These are phyloP conservation scores for Pelargonium fulgidum DNA, from an alignment of 441 rosid genomes.

Conservation along the genomic window DNA sequence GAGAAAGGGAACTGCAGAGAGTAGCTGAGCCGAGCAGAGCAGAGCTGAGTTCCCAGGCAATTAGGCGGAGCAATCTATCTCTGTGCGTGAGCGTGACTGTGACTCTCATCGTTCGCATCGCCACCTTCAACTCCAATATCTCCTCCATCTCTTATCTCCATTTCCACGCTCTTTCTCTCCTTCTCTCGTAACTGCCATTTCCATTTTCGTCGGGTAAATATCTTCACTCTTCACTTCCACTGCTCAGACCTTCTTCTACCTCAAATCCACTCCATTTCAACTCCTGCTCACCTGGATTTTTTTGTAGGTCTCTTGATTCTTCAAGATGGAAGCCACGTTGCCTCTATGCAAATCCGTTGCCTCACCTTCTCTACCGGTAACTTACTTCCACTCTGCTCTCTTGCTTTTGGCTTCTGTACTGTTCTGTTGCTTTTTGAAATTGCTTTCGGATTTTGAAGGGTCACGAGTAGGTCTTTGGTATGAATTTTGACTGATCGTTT, in stretches of 20 bases:
- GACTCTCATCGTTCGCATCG: background rate
- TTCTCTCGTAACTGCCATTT: background rate
- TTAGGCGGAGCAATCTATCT: background rate
- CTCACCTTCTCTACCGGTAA: constrained; percentile 40
- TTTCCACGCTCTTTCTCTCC: background rate
- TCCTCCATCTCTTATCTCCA: background rate
- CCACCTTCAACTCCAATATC: background rate
- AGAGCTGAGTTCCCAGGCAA: too few species aligned
- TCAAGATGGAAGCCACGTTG: constrained; percentile 53
- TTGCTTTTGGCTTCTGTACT: background rate
- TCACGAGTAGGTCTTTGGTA: background rate
- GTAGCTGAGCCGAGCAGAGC: too few species aligned
- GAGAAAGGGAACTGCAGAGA: too few species aligned
- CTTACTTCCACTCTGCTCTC: constrained; percentile 6
- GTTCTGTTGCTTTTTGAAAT: background rate
- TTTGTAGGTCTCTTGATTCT: background rate
- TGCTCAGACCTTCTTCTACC: background rate
- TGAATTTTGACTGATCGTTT: background rate
- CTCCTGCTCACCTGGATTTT: background rate
- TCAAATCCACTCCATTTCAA: background rate
- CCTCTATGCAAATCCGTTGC: constrained; percentile 50
- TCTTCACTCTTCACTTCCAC: background rate
- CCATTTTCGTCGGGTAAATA: background rate
- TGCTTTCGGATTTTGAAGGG: background rate
- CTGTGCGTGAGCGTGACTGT: background rate